These are phyloP conservation scores for Penicillium pancosmium DNA, from an alignment of 495 filamentous ascomycete species.

Conservation along the genomic window DNA sequence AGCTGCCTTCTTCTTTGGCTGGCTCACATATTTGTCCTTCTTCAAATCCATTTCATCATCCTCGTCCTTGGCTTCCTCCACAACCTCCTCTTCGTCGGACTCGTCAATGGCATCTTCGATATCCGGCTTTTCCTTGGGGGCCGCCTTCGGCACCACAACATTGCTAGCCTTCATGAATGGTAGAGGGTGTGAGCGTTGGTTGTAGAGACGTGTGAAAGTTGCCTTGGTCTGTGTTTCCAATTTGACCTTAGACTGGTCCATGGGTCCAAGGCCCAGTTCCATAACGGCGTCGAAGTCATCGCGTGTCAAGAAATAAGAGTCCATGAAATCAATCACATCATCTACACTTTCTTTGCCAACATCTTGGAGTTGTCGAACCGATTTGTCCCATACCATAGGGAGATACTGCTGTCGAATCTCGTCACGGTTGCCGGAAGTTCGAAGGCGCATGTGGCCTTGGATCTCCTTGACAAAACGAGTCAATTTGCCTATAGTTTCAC, in stretches of 20 bases:
- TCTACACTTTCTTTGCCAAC: constrained; percentile 76
- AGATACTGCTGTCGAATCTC: constrained; percentile 95
- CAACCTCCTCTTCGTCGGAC: constrained; percentile 72
- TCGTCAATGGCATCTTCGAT: constrained; percentile 96
- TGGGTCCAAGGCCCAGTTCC: constrained; percentile 87
- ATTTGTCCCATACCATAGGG: constrained; percentile 80
- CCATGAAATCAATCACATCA: constrained; percentile 88
- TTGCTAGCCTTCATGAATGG: constrained; percentile 94
- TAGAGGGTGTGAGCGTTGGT: constrained; percentile 80
- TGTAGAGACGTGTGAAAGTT: constrained; percentile 90
- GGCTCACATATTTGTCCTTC: constrained; percentile 96
- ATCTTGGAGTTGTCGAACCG: constrained; percentile 69
- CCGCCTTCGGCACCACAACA: constrained; percentile 69
- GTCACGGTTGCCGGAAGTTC: constrained; percentile 86
- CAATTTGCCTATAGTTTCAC: constrained; percentile 63
- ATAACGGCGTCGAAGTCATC: constrained; percentile 93
- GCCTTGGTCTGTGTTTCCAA: constrained; percentile 85
- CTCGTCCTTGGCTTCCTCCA: constrained; percentile 61
- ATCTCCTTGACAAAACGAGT: constrained; percentile 88
- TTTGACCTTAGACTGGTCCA: constrained; percentile 71
- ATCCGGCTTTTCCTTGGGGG: constrained; percentile 80
- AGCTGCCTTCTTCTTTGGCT: constrained; percentile 72
- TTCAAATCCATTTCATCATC: constrained; percentile 77
- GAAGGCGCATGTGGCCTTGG: constrained; percentile 94
- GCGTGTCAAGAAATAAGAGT: constrained; percentile 93